Base-by-base conservation (phyloP, 208 protist genomes). In the Leptomonas seymouri region DNA sequence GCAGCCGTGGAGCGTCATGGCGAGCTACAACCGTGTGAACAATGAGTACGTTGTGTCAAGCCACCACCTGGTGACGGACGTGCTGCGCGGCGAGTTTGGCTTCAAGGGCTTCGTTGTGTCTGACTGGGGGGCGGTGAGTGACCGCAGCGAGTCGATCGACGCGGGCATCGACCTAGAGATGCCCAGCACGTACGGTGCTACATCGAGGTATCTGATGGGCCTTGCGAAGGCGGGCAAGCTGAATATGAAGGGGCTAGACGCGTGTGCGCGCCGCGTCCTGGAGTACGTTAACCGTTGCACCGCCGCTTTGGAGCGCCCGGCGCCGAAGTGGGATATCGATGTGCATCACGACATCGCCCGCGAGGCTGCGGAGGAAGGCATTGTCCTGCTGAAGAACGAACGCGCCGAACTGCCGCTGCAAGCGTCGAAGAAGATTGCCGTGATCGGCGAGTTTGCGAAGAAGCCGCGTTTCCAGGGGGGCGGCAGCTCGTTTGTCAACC, bases 81-180 rank as follows among this genome's bases (percentile, higher is more conserved):
- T 78, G 21, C 72, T 93, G 34, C 86, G 84, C 69, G 71, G 45
- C 15, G 27, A 60, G 28, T 67, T 84, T 42, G 81, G 81, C 57
- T 91, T 89, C 71, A 28, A 76, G 51, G 85, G 84, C 34, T 79
- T 75, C 39, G 72, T 86, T n/a, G 62, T 85, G 51, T 64, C 61
- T 23, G 84, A 90, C 56, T 91, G 87, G 86, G 69, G 68, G 0
- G 89, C 87, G 1, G 86, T 81, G 21, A 82, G 89, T 68, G 76
- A 67, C 57, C 84, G 77, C 34, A 62, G 44, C 39, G 51, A 55
- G 28, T 34, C 83, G 20, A 41, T 84, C 44, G 62, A 64, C 55
- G 58, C 46, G 6, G 85, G 87, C 5, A 66, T 90, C 21, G 82
- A 84, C 57, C 75, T 80, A 64, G 71, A 93, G 76, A 92, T 92